Evolutionary conservation across 495 filamentous ascomycete species (phyloP).

Genomic region (Lasiosphaeris hirsuta): DNA sequence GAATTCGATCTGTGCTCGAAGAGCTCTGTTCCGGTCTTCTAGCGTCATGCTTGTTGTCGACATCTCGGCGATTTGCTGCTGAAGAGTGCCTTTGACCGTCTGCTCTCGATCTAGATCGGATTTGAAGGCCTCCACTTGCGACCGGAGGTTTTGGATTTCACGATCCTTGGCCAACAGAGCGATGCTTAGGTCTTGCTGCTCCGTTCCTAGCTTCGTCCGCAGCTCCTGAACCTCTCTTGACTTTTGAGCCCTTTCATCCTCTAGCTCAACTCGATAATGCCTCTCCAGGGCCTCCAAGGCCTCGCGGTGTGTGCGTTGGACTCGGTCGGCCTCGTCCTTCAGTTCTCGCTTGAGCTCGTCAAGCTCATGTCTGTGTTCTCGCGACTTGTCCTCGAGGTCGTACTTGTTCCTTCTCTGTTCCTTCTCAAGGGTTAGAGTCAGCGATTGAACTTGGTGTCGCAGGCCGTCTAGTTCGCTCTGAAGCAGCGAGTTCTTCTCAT

Average conservation of each 20-base stretch:
- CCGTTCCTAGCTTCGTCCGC: slow-evolving; percentile 55
- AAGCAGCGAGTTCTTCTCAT: slow-evolving; percentile 52
- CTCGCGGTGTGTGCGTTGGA: slow-evolving; percentile 30
- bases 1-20: slow-evolving; percentile 77
- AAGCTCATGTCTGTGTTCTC: slow-evolving; percentile 29
- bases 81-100: slow-evolving; percentile 19
- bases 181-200: slow-evolving; percentile 60
- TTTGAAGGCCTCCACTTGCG: slow-evolving; percentile 51
- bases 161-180: slow-evolving; percentile 61
- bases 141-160: slow-evolving; percentile 53
- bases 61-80: slow-evolving; percentile 59
- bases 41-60: slow-evolving; percentile 61
- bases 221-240: slow-evolving; percentile 65
- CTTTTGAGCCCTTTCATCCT: slow-evolving; percentile 58
- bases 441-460: slow-evolving; percentile 37
- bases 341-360: slow-evolving; percentile 41
- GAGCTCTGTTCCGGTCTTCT: slow-evolving; percentile 68
- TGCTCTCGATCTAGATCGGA: slow-evolving; percentile 58
- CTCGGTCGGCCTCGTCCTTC: slow-evolving; percentile 27
- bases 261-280: slow-evolving; percentile 39
- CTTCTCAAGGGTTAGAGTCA: slow-evolving; percentile 27
- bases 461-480: slow-evolving; percentile 57
- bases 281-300: slow-evolving; percentile 46
- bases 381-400: slow-evolving; percentile 38
- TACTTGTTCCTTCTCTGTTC: slow-evolving; percentile 35